Base-by-base conservation (phyloP, 352 stramenopile species). In the Phytophthora cactorum region DNA sequence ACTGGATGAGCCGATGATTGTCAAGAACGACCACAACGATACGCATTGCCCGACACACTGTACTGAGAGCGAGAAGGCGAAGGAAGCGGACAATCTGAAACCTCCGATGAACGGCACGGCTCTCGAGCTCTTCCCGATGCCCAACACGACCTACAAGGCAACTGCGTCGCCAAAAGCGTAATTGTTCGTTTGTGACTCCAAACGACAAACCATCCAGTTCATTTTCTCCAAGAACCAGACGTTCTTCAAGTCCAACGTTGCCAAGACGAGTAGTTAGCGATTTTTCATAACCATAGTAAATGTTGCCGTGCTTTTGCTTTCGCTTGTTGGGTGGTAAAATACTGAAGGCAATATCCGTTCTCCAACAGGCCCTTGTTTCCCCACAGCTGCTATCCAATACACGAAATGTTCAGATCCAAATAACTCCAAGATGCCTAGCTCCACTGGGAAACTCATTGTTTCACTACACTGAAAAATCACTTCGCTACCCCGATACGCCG, bases 71-170 rank as follows among this genome's bases (percentile, higher is more conserved):
- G 55, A 60, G 32, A 59, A 10, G 2, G 49, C 28, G 11, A 57
- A 66, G 25, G 57, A 59, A n/a, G 58, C 43, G 6, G 50, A 66
- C 14, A 22, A 31, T 25, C 9, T 47, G 11, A 72, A 66, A 36
- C 57, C 68, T 28, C 53, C 68, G 5, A 69, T 76, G 47, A 69
- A 72, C 49, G 46, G 38, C 9, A 68, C 51, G 0, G 61, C 49
- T 46, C 5, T 52, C 4, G 52, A 64, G 14, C 29, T 71, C 8
- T 66, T 57, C 22, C 62, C 67, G 5, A 64, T 56, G 68, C 58
- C 63, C 31, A 70, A 72, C 53, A 72, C 63, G 49, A 72, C 68
- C 6, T 76, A 72, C 64, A 76, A 76, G 36, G 58, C 63, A 11
- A 54, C 44, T 32, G 39, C 39, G 7, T 38, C 51, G 28, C 12